phyloP scores from a whole-genome alignment of 108 stramenopile genomes.

The Seminavis robusta region DNA sequence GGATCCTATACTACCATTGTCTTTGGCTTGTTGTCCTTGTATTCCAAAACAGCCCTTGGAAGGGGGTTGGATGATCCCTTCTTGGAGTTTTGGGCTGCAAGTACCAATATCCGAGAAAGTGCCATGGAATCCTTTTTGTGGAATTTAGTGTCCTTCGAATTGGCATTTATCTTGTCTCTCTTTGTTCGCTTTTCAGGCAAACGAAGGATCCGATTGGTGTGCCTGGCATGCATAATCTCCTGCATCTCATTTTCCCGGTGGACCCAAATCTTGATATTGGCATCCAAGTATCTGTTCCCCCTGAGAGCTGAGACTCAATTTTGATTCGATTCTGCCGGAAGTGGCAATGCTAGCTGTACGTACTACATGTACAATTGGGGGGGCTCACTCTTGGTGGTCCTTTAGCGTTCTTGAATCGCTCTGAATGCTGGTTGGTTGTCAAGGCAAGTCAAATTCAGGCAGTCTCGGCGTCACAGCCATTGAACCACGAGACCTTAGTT shows the following conservation, averaged over 20 bases:
- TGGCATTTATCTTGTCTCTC: conserved; percentile 12
- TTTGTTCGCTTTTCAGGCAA: background rate
- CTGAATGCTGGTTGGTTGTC: too few relatives aligned
- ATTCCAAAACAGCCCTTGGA: conserved; percentile 14
- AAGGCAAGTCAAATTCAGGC: too few relatives aligned
- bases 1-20: conserved; percentile 12
- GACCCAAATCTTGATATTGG: conserved; percentile 1
- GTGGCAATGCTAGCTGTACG: too few relatives aligned
- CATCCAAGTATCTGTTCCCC: conserved; percentile 2
- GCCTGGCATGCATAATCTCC: background rate
- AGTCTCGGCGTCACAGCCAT: too few relatives aligned
- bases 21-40: conserved; percentile 4
- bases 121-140: conserved; percentile 1
- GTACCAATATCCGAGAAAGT: background rate
- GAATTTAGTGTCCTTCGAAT: conserved; percentile 11
- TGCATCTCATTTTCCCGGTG: background rate
- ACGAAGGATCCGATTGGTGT: background rate
- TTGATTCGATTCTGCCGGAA: too few relatives aligned
- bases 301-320: background rate
- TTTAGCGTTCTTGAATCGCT: too few relatives aligned
- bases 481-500: too few relatives aligned
- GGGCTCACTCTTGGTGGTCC: too few relatives aligned
- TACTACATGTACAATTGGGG: too few relatives aligned
- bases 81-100: conserved; percentile 3
- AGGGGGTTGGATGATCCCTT: conserved; percentile 6